phyloP scores from a whole-genome alignment of 129 eudicot species.

The Pseudognaphalium luteoalbum region DNA sequence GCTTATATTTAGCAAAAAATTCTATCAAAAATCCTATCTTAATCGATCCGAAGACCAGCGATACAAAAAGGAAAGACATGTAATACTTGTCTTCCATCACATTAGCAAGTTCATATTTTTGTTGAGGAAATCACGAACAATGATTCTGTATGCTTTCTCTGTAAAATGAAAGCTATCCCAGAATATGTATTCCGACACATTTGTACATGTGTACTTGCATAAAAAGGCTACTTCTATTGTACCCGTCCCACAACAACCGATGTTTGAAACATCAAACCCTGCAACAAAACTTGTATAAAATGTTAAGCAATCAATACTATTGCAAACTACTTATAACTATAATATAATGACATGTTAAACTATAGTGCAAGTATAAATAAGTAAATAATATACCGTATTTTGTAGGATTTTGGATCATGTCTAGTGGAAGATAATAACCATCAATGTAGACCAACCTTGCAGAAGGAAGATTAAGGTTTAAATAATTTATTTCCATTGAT shows the following conservation, averaged over 20 bases:
- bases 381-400: conserved; percentile 50
- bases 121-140: conserved; percentile 39
- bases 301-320: neutral
- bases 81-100: neutral
- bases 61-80: neutral
- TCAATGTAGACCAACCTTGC: conserved; percentile 59
- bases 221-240: conserved; percentile 64
- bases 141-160: conserved; percentile 51
- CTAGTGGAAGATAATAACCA: conserved; percentile 51
- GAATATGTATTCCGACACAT: conserved; percentile 54
- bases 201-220: conserved; percentile 56
- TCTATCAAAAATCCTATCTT: neutral
- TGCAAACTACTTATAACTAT: neutral
- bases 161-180: conserved; percentile 89
- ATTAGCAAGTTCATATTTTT: conserved; percentile 28
- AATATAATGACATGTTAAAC: neutral
- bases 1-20: neutral
- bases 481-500: conserved; percentile 34
- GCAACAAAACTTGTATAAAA: neutral
- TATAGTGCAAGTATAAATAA: conserved; percentile 1
- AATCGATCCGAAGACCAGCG: neutral
- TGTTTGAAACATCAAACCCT: conserved; percentile 56
- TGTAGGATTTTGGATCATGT: conserved; percentile 47
- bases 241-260: conserved; percentile 79
- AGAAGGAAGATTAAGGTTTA: conserved; percentile 37